Evolutionary conservation across 768 basidiomycete species (phyloP).

Genomic region (Suillus subaureus): DNA sequence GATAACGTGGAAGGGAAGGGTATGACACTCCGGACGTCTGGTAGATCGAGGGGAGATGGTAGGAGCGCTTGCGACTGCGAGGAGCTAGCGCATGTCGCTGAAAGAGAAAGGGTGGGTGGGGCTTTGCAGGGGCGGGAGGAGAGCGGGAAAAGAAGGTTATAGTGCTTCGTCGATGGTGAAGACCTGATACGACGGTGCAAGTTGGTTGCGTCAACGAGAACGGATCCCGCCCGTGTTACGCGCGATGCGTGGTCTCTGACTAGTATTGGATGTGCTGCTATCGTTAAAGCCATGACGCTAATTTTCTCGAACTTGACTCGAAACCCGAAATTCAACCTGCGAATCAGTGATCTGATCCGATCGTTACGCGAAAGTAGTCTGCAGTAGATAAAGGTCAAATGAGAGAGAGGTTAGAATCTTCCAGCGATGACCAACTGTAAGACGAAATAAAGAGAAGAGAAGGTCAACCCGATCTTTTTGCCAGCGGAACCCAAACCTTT

Average conservation of each 20-base stretch:
- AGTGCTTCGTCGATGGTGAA: constrained; percentile 10
- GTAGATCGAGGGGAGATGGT: constrained; percentile 25
- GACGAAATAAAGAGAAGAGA: constrained; percentile 9
- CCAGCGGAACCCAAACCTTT: constrained; percentile 7
- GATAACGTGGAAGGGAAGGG: constrained; percentile 38
- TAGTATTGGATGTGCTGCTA: constrained; percentile 2
- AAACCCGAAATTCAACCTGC: background rate
- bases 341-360: background rate
- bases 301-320: constrained; percentile 6
- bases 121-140: constrained; percentile 32
- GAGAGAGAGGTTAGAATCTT: background rate
- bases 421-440: constrained; percentile 5
- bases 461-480: background rate
- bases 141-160: constrained; percentile 23
- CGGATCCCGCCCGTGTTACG: constrained; percentile 7
- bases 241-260: constrained; percentile 11
- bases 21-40: constrained; percentile 33
- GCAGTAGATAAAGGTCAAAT: background rate
- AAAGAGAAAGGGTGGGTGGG: constrained; percentile 40
- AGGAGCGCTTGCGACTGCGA: constrained; percentile 21
- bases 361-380: background rate
- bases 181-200: constrained; percentile 9
- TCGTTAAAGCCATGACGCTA: constrained; percentile 4
- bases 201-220: constrained; percentile 10
- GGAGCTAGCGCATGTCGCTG: constrained; percentile 27